Evolutionary conservation across 192 early-diverging fungal species (phyloP).

Genomic region (Coemansia sp.): DNA sequence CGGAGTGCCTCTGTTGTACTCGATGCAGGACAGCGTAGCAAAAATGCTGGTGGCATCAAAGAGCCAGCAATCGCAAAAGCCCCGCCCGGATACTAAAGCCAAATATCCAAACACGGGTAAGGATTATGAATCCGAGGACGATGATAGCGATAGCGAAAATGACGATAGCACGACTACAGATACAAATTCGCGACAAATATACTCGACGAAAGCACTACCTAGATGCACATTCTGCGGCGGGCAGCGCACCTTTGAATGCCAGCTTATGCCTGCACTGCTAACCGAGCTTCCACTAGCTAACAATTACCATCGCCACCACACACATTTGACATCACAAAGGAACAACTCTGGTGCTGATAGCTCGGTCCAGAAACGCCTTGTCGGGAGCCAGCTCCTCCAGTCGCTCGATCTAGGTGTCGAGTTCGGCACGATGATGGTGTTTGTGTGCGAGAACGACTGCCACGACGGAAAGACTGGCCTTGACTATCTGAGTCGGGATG

Average conservation of each 20-base stretch:
- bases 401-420: constrained; percentile 77
- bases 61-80: neutral
- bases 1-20: constrained; percentile 71
- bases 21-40: constrained; percentile 56
- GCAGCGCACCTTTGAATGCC: constrained; percentile 81
- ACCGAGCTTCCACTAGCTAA: constrained; percentile 67
- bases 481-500: constrained; percentile 22
- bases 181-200: neutral
- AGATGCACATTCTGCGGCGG: constrained; percentile 66
- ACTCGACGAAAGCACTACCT: constrained; percentile 54
- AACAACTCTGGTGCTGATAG: neutral
- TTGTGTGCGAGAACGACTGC: constrained; percentile 79
- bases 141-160: constrained; percentile 19
- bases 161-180: neutral
- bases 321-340: neutral
- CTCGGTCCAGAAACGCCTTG: constrained; percentile 7
- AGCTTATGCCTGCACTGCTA: constrained; percentile 88
- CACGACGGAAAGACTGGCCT: constrained; percentile 47
- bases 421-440: constrained; percentile 85
- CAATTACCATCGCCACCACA: no score
- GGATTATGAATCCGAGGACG: constrained; percentile 4
- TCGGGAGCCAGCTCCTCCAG: constrained; percentile 34
- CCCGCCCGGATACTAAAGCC: neutral
- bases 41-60: constrained; percentile 31
- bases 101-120: neutral